Percentiles rank a stretch among this genome's conserved stretches.
Conservation (phyloP, 2,329 filamentous ascomycete species). For the Beauveria medogensis region DNA sequence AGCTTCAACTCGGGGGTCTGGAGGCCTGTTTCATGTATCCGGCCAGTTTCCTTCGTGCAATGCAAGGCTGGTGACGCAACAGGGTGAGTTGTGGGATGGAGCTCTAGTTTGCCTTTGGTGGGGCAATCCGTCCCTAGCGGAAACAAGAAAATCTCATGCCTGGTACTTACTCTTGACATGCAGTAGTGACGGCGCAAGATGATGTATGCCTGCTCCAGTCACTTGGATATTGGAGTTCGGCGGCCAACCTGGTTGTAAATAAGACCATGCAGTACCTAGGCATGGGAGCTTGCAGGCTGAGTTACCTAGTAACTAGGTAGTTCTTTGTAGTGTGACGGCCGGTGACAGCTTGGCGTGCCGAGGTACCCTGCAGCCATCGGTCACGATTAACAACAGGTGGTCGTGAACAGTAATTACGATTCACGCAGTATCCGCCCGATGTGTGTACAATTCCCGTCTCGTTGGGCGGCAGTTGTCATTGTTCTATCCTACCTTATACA, state of each 20-base stretch:
- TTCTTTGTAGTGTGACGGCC: background rate
- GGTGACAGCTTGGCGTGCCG: background rate
- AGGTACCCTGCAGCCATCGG: too few species aligned
- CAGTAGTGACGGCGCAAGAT: background rate
- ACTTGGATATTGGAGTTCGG: background rate
- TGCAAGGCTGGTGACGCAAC: background rate
- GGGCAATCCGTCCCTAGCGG: background rate
- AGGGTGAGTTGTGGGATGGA: background rate
- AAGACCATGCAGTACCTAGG: too few species aligned
- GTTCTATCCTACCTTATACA: too few species aligned
- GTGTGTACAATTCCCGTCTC: background rate
- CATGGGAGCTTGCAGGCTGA: background rate
- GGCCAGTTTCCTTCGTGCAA: background rate
- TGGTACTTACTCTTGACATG: background rate
- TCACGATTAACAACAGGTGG: too few species aligned
- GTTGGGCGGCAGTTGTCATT: too few species aligned
- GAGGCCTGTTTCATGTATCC: background rate
- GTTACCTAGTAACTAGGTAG: background rate
- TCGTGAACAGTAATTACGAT: too few species aligned
- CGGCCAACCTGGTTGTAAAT: too few species aligned
- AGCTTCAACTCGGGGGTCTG: background rate
- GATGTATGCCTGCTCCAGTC: too few species aligned
- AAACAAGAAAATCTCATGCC: background rate
- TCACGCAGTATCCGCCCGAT: too few species aligned
- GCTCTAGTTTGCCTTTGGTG: background rate